phyloP scores from a whole-genome alignment of 176 grass and related monocot genomes.

The Dactylis glomerata region DNA sequence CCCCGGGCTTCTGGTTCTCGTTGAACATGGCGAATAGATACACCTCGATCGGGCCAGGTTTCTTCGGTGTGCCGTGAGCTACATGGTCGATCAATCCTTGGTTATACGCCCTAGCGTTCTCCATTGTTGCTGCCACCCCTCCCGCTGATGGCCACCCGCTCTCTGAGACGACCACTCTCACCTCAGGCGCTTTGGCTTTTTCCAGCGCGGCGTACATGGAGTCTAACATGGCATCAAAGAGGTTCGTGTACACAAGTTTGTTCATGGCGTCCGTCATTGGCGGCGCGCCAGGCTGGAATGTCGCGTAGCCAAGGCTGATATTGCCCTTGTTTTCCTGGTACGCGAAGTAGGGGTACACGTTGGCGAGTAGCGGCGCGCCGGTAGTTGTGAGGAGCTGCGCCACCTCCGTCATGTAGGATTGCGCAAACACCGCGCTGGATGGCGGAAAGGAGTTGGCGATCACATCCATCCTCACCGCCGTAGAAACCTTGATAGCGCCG shows the following conservation, averaged over 20 bases:
- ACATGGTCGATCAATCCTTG: not conserved
- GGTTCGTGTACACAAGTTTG: slow-evolving; percentile 3
- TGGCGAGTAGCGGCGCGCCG: not conserved
- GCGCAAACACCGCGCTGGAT: not conserved
- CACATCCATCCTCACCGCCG: not conserved
- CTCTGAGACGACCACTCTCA: not conserved
- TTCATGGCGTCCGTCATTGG: slow-evolving; percentile 26
- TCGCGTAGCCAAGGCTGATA: not conserved
- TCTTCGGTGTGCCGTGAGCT: not conserved
- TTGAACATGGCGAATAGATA: not conserved
- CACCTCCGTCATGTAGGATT: not conserved
- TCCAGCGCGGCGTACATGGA: slow-evolving; percentile 6
- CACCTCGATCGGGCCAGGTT: not conserved
- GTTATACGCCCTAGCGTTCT: not conserved
- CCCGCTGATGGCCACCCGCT: not conserved
- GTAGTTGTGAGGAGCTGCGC: not conserved
- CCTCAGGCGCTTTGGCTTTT: not conserved
- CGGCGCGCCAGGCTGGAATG: not conserved
- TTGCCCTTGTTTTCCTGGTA: not conserved
- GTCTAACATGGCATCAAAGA: slow-evolving; percentile 9
- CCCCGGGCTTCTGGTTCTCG: not conserved
- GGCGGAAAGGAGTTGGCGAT: not conserved
- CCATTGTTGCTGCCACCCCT: not conserved
- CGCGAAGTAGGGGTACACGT: not conserved
- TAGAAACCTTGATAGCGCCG: not conserved